These are phyloP conservation scores for Aspergillus leporis DNA, from an alignment of 495 filamentous ascomycete genomes.

Conservation along the genomic window DNA sequence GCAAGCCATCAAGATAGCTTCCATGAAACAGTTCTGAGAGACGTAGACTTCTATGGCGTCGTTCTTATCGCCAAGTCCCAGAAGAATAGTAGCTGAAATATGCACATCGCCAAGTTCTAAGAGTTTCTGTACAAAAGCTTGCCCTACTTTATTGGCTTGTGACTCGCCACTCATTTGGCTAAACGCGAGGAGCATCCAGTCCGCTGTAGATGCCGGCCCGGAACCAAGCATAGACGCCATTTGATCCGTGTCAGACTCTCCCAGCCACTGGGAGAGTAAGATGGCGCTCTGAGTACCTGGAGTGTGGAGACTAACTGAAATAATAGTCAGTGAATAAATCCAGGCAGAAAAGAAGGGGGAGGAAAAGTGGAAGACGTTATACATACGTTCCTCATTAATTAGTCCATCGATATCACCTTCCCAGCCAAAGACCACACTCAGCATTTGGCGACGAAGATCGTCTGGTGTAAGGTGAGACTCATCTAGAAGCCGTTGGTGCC, in stretches of 20 bases:
- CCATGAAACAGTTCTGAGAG: slow-evolving; percentile 88
- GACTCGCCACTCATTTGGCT: slow-evolving; percentile 79
- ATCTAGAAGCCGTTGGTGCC: slow-evolving; percentile 61
- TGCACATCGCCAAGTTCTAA: slow-evolving; percentile 90
- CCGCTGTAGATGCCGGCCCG: slow-evolving; percentile 80
- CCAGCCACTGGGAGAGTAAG: slow-evolving; percentile 87
- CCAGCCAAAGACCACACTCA: slow-evolving; percentile 95
- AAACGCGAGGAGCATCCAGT: slow-evolving; percentile 96
- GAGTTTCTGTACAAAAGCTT: slow-evolving; percentile 88
- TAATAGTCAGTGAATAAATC: slow-evolving; percentile 12
- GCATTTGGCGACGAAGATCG: slow-evolving; percentile 86
- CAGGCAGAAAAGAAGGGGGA: background rate
- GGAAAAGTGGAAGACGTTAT: slow-evolving; percentile 5
- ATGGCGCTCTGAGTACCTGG: slow-evolving; percentile 72
- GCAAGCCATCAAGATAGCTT: slow-evolving; percentile 79
- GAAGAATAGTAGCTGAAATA: slow-evolving; percentile 83
- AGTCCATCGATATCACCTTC: slow-evolving; percentile 79
- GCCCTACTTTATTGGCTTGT: slow-evolving; percentile 85
- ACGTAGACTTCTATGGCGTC: slow-evolving; percentile 97
- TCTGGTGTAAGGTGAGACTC: slow-evolving; percentile 71
- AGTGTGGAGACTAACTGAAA: slow-evolving; percentile 64
- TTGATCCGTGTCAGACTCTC: slow-evolving; percentile 77
- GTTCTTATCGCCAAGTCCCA: slow-evolving; percentile 88
- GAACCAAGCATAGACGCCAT: slow-evolving; percentile 73
- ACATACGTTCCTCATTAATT: slow-evolving; percentile 77